A percentile compares a stretch with the other conserved stretches of the same genome.
Conservation (phyloP, 345 rosid species). For the Hypericum perforatum region DNA sequence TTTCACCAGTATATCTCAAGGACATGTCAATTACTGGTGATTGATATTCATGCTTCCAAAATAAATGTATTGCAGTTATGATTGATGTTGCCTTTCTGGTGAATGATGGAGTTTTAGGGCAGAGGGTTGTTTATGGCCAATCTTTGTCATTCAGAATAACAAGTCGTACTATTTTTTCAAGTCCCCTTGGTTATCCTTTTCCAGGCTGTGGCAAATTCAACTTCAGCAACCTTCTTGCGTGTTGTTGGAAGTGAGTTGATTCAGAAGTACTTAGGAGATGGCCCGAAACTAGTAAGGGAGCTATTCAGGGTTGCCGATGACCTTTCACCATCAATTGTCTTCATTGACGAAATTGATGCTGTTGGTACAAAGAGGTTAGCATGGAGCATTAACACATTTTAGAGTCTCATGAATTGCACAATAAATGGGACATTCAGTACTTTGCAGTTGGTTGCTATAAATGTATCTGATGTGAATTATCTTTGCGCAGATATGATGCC, state of each 20-base stretch:
- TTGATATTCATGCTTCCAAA: too few species aligned
- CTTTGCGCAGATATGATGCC: constrained; percentile 61
- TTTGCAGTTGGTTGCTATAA: too few species aligned
- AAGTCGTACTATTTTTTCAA: neutral
- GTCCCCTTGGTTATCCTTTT: neutral
- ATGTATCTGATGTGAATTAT: neutral
- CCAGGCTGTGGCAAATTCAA: constrained; percentile 96
- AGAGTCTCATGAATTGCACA: neutral
- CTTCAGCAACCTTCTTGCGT: constrained; percentile 93
- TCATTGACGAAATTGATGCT: constrained; percentile 97
- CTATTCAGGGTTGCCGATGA: constrained; percentile 97
- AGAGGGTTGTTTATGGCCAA: too few species aligned
- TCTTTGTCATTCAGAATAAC: too few species aligned
- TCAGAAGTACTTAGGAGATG: constrained; percentile 95
- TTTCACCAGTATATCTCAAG: too few species aligned
- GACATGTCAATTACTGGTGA: too few species aligned
- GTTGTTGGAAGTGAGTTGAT: constrained; percentile 96
- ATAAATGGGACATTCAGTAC: too few species aligned
- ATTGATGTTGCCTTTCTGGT: too few species aligned
- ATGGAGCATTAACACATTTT: neutral
- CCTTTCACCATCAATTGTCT: constrained; percentile 86
- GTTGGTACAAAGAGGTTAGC: constrained; percentile 86
- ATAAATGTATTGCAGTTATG: too few species aligned
- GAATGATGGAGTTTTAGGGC: too few species aligned
- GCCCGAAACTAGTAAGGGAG: constrained; percentile 91